Conservation (phyloP, 1,284 basidiomycete species). For the Ustilago crameri region DNA sequence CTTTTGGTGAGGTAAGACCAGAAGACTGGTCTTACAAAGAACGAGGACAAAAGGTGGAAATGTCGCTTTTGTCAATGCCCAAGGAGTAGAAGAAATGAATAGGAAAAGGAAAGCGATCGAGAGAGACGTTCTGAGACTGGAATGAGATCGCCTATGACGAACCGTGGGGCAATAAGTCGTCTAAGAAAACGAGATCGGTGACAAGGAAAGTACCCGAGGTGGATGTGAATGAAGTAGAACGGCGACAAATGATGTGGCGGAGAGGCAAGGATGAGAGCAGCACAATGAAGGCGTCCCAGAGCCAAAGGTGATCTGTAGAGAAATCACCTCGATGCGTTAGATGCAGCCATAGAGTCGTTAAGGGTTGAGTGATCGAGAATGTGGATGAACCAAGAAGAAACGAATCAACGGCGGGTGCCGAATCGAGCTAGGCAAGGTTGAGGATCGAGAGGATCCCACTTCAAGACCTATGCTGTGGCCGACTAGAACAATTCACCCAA, state of each 20-base stretch:
- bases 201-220: too few relatives aligned
- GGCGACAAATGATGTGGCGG: too few relatives aligned
- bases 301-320: constrained; percentile 23
- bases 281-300: constrained; percentile 52
- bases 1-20: constrained; percentile 21
- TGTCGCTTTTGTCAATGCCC: too few relatives aligned
- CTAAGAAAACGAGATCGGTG: too few relatives aligned
- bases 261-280: constrained; percentile 31
- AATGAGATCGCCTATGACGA: too few relatives aligned
- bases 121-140: too few relatives aligned
- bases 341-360: constrained; percentile 37
- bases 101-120: too few relatives aligned
- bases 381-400: not conserved
- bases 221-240: too few relatives aligned
- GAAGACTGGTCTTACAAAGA: constrained; percentile 7
- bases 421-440: not conserved
- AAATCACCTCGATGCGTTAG: constrained; percentile 32
- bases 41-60: too few relatives aligned
- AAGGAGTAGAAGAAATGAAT: constrained; percentile 1
- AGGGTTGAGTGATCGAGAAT: constrained; percentile 4
- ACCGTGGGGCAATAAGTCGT: too few relatives aligned
- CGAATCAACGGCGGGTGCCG: not conserved
- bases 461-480: not conserved
- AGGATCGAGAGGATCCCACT: not conserved
- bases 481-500: not conserved